These are phyloP conservation scores for Mortierella sp. DNA, from an alignment of 371 early-diverging fungal species.

Conservation along the genomic window DNA sequence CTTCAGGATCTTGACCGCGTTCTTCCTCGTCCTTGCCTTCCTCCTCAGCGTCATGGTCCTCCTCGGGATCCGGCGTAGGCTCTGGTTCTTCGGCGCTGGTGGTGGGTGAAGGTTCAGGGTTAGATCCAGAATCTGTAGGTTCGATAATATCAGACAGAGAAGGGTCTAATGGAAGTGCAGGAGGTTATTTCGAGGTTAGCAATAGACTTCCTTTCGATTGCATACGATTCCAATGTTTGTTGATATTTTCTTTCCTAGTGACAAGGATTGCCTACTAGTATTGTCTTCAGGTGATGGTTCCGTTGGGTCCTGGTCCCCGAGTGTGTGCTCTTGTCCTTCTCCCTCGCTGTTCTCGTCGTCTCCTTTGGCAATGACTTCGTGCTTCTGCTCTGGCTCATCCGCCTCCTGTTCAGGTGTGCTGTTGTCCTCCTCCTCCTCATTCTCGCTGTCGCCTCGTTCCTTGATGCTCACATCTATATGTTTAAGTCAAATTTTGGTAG, in stretches of 20 bases:
- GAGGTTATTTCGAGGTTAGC: background rate
- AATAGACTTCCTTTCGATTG: background rate
- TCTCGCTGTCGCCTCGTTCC: background rate
- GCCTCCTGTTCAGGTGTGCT: background rate
- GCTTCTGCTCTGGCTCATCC: background rate
- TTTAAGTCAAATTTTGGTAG: background rate
- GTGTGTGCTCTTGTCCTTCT: background rate
- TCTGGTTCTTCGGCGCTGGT: background rate
- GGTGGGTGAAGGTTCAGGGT: background rate
- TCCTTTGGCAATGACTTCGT: background rate
- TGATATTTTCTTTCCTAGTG: background rate
- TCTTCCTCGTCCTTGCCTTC: background rate
- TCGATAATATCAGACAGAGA: background rate
- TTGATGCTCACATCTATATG: background rate
- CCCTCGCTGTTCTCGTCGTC: background rate
- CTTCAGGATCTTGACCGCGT: background rate
- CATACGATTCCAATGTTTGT: background rate
- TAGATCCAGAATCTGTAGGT: constrained; percentile 11
- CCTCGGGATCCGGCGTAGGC: background rate
- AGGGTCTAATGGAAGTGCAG: background rate
- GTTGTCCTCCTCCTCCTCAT: background rate
- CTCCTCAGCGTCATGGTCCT: background rate
- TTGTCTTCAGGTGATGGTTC: background rate
- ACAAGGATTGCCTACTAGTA: background rate
- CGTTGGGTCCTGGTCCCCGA: background rate